Base-by-base conservation (phyloP, 2,329 filamentous ascomycete species). In the Penicillium crustosum region DNA sequence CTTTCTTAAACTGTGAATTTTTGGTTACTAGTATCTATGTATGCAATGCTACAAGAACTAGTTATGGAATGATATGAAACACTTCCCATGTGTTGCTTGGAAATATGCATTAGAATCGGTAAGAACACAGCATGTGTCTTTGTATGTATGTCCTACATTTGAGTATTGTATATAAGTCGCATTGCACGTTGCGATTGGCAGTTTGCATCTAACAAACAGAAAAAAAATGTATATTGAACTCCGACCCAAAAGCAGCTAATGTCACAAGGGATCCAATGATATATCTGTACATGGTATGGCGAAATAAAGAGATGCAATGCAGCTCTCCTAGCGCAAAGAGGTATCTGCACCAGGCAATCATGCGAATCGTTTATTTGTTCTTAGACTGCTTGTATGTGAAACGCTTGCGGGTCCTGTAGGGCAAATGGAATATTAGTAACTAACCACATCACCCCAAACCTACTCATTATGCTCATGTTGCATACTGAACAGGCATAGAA, bases 321-420 rank as follows among this genome's bases (percentile, higher is more conserved):
- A 45, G 44, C 51, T 29, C 23, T 36, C 47, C 53, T 6, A 45
- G 39, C 23, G 27, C 51, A 58, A 35, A n/a, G 17, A 42, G 50
- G 38, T 27, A 27, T 44, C 39, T 29, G 38, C 33, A 54, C 27
- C 17, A 45, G 15, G 29, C 17, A 38, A 33, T 43, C 33, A 59
- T 44, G 45, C 36, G 31, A 60, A 42, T 38, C 43, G 53, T 65
- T 66, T 80, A 87, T 76, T 83, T 88, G 75, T 89, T 89, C 83
- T 89, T 89, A 59, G 85, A 87, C 77, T 83, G 80, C 77, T 87
- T 89, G 72, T 89, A 89, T 29, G 79, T 80, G 75, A 89, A 89
- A 43, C 79, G 78, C 76, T 89, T 89, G 66, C 87, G 80, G 53
- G 87, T 90, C 60, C 87, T 89, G 66, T 54, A 53, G 9, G 45